A percentile compares a stretch with the other conserved stretches of the same genome.
Conservation (phyloP, 495 filamentous ascomycete genomes). For the Tuber melanosporum region DNA sequence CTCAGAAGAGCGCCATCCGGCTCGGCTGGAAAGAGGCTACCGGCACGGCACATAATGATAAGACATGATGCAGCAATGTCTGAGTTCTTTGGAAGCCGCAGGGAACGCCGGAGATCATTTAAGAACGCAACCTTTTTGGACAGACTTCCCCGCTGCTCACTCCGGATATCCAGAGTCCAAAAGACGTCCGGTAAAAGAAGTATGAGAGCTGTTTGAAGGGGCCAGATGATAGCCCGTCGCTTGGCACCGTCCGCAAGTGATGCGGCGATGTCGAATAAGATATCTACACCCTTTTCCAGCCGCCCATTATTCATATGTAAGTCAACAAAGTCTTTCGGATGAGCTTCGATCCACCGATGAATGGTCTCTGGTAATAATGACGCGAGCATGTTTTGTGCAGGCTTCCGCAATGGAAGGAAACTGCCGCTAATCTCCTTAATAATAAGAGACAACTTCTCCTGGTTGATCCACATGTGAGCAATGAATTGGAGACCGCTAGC, state of each 20-base stretch:
- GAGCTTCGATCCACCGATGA: constrained; percentile 57
- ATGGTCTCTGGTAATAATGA: constrained; percentile 54
- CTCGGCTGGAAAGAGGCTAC: constrained; percentile 55
- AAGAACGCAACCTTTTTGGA: constrained; percentile 58
- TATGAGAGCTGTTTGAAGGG: constrained; percentile 55
- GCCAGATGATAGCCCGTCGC: constrained; percentile 52
- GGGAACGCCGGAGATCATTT: constrained; percentile 54
- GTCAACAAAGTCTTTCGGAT: constrained; percentile 56
- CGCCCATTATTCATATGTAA: constrained; percentile 53
- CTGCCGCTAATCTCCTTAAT: constrained; percentile 59
- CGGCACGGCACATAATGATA: constrained; percentile 53
- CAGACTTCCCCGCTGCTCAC: constrained; percentile 52
- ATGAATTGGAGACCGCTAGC: constrained; percentile 49
- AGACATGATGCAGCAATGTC: constrained; percentile 59
- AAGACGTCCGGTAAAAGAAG: constrained; percentile 60
- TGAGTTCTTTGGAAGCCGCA: constrained; percentile 49
- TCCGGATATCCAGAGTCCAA: constrained; percentile 56
- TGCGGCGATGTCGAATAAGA: constrained; percentile 58
- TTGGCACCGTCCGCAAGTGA: constrained; percentile 52
- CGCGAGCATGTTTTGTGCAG: constrained; percentile 57
- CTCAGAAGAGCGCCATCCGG: constrained; percentile 56
- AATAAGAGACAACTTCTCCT: constrained; percentile 52
- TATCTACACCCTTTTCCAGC: constrained; percentile 57
- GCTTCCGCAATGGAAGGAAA: constrained; percentile 57
- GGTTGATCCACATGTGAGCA: constrained; percentile 56